Evolutionary conservation across 2,329 filamentous ascomycete species (phyloP), one percentile per base, ranked within the genome.

Genomic region (Arachnomyces sp.): DNA sequence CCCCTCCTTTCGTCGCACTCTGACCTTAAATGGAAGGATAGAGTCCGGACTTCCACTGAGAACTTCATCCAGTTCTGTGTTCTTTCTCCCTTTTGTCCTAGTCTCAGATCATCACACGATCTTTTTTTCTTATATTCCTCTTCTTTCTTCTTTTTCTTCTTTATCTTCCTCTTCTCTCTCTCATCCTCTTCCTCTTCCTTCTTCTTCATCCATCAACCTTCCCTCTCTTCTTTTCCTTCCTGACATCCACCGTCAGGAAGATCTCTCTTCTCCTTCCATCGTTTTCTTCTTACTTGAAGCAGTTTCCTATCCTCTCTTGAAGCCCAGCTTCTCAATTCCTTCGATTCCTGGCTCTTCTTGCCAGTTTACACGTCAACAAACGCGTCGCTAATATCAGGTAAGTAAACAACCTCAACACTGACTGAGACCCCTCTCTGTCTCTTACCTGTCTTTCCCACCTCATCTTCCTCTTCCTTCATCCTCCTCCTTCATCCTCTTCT

Each of bases 1-100:
- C 20, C 20, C 20, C 9, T 25, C 20, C 9, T 9, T 25, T 41
- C 20, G 35, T 38, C 15, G 18, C 15, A 42, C 32, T 35, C 42
- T 51, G 48, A 43, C 48, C 47, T 54, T 46, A 45, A 30, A 47
- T 40, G 47, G 39, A 39, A 38, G 49, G 51, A 25, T 5, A 25
- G 20, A 25, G 5, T 25, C 20, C 9, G 20, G 20, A 25, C 20
- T 5, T 5, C 20, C 5, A 25, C 20, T 25, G 20, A 5, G 20
- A 25, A 25, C 20, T 9, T 9, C 20, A 5, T 25, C 20, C 9
- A 9, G 20, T 9, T 25, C 20, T 9, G 20, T 9, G 5, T 25
- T 25, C 20, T 9, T 25, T 5, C 9, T 25, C 9, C 20, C 9
- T 25, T 25, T 25, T 5, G 20, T 25, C 20, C 9, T 25, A 25